A percentile compares a stretch with the other conserved stretches of the same genome.
These are phyloP conservation scores for Fraxinus albicans DNA, from an alignment of 305 asterid genomes.

Conservation along the genomic window DNA sequence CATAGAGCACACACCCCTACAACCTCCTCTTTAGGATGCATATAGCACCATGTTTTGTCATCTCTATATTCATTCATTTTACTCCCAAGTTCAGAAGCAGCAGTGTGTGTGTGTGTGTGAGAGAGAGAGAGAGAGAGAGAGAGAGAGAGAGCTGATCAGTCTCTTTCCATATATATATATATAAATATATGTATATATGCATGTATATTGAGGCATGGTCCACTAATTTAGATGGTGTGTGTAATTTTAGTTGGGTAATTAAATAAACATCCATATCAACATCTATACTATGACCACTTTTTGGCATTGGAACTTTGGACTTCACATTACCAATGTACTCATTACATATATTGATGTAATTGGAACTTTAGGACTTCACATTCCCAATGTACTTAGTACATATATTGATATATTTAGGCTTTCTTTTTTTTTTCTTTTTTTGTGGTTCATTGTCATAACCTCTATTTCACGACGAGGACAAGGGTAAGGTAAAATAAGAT, in stretches of 20 bases:
- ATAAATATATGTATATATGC: neutral
- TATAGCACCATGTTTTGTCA: constrained; percentile 39
- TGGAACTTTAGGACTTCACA: too few relatives aligned
- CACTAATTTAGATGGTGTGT: neutral
- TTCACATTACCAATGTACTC: neutral
- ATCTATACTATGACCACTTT: neutral
- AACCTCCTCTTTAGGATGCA: constrained; percentile 58
- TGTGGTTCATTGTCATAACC: neutral
- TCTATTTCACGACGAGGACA: neutral
- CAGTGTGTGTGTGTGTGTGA: neutral
- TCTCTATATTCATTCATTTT: constrained; percentile 32
- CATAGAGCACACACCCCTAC: constrained; percentile 80
- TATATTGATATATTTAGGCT: too few relatives aligned
- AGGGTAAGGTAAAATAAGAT: neutral
- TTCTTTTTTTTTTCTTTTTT: too few relatives aligned
- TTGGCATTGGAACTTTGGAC: neutral
- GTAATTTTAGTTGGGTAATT: neutral
- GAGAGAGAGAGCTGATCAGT: too few relatives aligned
- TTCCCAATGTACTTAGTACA: too few relatives aligned
- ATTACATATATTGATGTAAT: neutral
- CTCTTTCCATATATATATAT: neutral
- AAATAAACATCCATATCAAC: neutral
- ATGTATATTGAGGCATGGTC: neutral
- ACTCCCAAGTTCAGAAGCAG: neutral
- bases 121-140: too few relatives aligned